These are phyloP conservation scores for Neurospora cerealis DNA, from an alignment of 495 filamentous ascomycete genomes.

Conservation along the genomic window DNA sequence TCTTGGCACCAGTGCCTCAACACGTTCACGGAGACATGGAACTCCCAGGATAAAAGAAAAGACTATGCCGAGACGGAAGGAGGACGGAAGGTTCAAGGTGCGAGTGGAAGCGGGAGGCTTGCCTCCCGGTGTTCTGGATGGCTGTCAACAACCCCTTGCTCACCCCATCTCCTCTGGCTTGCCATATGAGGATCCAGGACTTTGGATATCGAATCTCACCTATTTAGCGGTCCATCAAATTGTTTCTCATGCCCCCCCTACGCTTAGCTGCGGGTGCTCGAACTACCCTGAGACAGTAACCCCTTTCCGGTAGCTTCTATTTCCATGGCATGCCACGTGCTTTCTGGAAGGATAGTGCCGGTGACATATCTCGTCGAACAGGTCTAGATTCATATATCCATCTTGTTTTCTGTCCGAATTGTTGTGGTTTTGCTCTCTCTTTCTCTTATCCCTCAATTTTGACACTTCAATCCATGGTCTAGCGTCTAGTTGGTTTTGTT, in stretches of 20 bases:
- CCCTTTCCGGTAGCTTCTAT: background rate
- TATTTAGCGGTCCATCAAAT: background rate
- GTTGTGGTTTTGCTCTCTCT: background rate
- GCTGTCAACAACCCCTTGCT: background rate
- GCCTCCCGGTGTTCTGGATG: background rate
- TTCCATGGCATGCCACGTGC: background rate
- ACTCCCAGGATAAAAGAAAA: background rate
- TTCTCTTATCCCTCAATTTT: background rate
- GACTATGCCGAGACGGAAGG: slow-evolving; percentile 9
- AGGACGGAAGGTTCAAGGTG: slow-evolving; percentile 14
- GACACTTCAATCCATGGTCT: background rate
- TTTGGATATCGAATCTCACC: background rate
- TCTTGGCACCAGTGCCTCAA: background rate
- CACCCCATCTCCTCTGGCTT: background rate
- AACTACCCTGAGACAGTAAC: slow-evolving; percentile 4
- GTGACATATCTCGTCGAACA: slow-evolving; percentile 10
- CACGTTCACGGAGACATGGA: background rate
- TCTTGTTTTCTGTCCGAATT: background rate
- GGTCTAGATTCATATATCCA: slow-evolving; percentile 7
- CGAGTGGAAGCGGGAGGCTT: background rate
- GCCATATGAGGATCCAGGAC: background rate
- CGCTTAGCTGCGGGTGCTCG: background rate
- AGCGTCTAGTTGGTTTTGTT: slow-evolving; percentile 2
- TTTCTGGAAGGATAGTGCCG: background rate
- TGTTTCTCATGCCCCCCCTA: background rate